Percentiles rank a stretch among this genome's conserved stretches.
phyloP scores from a whole-genome alignment of 176 grass and related monocot genomes.

The Musa schizocarpa region DNA sequence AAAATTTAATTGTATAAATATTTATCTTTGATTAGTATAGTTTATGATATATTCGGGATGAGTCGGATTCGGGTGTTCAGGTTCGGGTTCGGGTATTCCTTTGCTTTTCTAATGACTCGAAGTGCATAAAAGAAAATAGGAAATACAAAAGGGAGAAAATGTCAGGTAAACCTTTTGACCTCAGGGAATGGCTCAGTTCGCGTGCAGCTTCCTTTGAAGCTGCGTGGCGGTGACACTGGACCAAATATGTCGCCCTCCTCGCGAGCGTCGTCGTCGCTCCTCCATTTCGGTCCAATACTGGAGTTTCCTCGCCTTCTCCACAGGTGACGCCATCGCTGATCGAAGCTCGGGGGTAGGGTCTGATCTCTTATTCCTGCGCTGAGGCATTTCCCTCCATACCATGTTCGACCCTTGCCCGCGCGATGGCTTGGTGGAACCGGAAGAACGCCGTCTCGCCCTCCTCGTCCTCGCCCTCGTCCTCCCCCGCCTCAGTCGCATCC shows the following conservation, averaged over 20 bases:
- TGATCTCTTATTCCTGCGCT: background rate
- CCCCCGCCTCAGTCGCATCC: conserved; percentile 14
- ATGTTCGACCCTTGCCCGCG: background rate
- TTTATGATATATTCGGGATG: too few relatives aligned
- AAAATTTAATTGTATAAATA: too few relatives aligned
- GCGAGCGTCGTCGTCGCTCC: background rate
- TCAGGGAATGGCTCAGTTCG: too few relatives aligned
- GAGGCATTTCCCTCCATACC: background rate
- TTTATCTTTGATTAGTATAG: too few relatives aligned
- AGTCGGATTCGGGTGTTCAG: too few relatives aligned
- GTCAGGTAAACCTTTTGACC: too few relatives aligned
- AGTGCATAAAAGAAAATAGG: too few relatives aligned
- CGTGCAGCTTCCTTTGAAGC: background rate
- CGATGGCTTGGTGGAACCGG: conserved; percentile 45
- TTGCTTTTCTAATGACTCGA: too few relatives aligned
- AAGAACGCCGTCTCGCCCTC: conserved; percentile 56
- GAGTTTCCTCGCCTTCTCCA: background rate
- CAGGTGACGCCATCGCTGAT: background rate
- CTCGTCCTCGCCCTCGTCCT: conserved; percentile 25
- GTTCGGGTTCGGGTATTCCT: too few relatives aligned
- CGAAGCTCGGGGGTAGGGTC: background rate
- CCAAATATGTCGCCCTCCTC: background rate
- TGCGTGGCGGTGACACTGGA: background rate
- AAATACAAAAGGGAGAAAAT: too few relatives aligned
- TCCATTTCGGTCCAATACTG: background rate